Evolutionary conservation across 2,329 filamentous ascomycete genomes (phyloP), one percentile per base, ranked within the genome.

Genomic region (Trichothecium sympodiale): DNA sequence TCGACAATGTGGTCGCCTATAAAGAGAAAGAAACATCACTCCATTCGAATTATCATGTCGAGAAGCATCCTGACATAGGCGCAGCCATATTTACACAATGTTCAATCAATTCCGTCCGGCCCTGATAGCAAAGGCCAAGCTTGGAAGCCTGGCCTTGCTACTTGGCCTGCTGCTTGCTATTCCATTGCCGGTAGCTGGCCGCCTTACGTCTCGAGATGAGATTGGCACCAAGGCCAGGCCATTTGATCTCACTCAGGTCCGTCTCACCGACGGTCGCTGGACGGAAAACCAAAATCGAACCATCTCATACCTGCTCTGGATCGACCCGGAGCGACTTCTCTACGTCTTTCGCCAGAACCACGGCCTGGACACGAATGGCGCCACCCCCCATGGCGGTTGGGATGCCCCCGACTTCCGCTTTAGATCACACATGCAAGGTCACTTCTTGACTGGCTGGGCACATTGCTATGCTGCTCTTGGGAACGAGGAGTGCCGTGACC

Each of bases 381-480:
- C 67, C 2, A 41, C 50, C 2, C 33, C 55, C 5, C 67, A 68
- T 33, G 65, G 65, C 3, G 69, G 68, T 3, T 72, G 69, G 69
- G 69, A 73, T 46, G 64, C 64, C 2, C 69, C 69, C 1, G 53
- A 62, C 32, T 72, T 73, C 31, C 68, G 69, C 0, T 73, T 73
- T 45, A 60, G 68, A 12, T 60, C 59, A 0, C 69, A 72, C 34
- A 44, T 59, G 15, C 69, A 73, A 38, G 69, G 69, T 0, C 69
- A 72, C 45, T 62, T 62, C 23, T 57, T 72, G 23, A 65, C 56
- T 2, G 67, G 62, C 0, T 71, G 65, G 67, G 53, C 64, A 2
- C 59, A 67, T 28, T 70, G 65, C 43, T 70, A 59, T 34, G 62
- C 64, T 3, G 53, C 54, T 1, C 47, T 67, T 0, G 43, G 55